Base-by-base conservation (phyloP, 1,139 yeast species). In the Debaryomyces nepalensis region DNA sequence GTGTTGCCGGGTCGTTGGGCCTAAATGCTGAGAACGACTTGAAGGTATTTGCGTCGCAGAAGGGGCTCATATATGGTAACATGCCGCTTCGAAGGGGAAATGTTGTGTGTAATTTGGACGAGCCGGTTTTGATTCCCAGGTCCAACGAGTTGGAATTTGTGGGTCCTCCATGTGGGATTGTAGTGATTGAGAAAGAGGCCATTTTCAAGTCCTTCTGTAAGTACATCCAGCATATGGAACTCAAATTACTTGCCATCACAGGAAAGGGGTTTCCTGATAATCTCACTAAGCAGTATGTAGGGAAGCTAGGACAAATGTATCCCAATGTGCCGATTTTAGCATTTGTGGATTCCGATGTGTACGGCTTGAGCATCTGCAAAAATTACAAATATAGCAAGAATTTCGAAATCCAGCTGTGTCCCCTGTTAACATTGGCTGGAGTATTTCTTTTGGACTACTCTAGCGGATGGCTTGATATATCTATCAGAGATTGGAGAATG, bases 181-280 rank as follows among this genome's bases (percentile, higher is more conserved):
- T 84, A 2, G 68, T 87, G 0, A 64, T 87, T 11, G 95, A 87
- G 58, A 87, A 87, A 53, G 95, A 85, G 45, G 82, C 81, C 1
- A 62, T 75, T 0, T 70, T 71, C 54, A 64, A 62, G 37, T 59
- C 69, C 1, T 55, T 75, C 36, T 64, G 65, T 41, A 48, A 51
- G 29, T 59, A 37, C 50, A 55, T 53, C 15, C 45, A 39, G 3
- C 27, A 31, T 3, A 49, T 26, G 20, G 23, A 24, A 12, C 51
- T 73, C 9, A 23, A 42, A 18, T 45, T 61, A 16, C 50, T 80
- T 4, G 51, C 81, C 0, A 55, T 83, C 1, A 81, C 84, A 0
- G 91, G 88, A 0, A 82, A 81, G 57, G 95, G 95, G 4, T 84
- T 70, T 49, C 91, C 95, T 0, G 75, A 70, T 44, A 41, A 47